Evolutionary conservation across 2,329 filamentous ascomycete species (phyloP).

Genomic region (Arthrobotrys entomopaga): DNA sequence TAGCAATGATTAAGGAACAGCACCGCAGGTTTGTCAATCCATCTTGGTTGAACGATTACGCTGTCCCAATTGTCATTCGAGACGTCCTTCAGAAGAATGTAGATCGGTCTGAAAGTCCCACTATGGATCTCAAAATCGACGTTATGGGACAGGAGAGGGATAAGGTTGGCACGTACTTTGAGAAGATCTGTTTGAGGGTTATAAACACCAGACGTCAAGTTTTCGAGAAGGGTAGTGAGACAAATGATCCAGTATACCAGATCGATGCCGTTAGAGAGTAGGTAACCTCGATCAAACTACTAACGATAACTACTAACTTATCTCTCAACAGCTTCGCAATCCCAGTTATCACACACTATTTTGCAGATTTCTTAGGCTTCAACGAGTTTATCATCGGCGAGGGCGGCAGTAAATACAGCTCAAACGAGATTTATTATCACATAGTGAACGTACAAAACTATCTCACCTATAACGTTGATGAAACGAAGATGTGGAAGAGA

Average conservation of each 20-base stretch:
- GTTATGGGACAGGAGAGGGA: slow-evolving; percentile 37
- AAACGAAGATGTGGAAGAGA: slow-evolving; percentile 58
- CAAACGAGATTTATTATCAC: slow-evolving; percentile 59
- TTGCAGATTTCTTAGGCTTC: slow-evolving; percentile 59
- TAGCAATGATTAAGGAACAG: slow-evolving; percentile 32
- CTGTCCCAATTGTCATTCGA: slow-evolving; percentile 22
- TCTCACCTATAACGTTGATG: slow-evolving; percentile 58
- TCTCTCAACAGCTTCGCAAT: slow-evolving; percentile 56
- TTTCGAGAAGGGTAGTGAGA: slow-evolving; percentile 12
- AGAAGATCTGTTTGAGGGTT: slow-evolving; percentile 32
- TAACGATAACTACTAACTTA: neutral
- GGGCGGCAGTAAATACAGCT: slow-evolving; percentile 50
- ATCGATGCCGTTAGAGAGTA: slow-evolving; percentile 59
- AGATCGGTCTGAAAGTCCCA: slow-evolving; percentile 17
- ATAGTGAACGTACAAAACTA: slow-evolving; percentile 59
- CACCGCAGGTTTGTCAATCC: slow-evolving; percentile 42
- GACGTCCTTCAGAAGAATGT: slow-evolving; percentile 32
- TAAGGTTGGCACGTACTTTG: slow-evolving; percentile 29
- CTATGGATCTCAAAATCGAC: slow-evolving; percentile 32
- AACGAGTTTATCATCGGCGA: slow-evolving; percentile 52
- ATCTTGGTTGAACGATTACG: slow-evolving; percentile 40
- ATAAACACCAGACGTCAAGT: slow-evolving; percentile 38
- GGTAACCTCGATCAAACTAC: neutral
- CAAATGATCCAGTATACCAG: slow-evolving; percentile 53
- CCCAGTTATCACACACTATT: slow-evolving; percentile 60